Conservation (phyloP, 2,329 filamentous ascomycete genomes). For the Xylariaceae sp. region DNA sequence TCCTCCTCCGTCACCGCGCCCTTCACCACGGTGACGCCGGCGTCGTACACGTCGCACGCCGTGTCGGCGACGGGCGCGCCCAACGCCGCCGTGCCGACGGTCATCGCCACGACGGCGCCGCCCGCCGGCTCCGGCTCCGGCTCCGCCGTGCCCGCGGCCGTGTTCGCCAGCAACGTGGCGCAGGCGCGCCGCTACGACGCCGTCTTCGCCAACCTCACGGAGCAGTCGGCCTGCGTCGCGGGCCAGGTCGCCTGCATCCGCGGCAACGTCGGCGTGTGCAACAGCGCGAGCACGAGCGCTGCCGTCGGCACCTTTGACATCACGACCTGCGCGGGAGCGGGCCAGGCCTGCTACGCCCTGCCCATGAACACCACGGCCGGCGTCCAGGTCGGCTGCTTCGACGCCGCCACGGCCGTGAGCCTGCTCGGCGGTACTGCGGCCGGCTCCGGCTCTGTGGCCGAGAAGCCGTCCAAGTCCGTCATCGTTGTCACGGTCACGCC, state of each 20-base stretch:
- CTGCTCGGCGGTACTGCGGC: constrained; percentile 30
- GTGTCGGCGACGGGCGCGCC: constrained; percentile 29
- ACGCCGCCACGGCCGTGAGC: constrained; percentile 30
- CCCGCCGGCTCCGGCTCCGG: constrained; percentile 31
- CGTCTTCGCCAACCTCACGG: constrained; percentile 36
- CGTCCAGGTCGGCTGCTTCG: constrained; percentile 41
- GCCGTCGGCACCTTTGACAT: constrained; percentile 34
- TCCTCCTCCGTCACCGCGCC: constrained; percentile 1
- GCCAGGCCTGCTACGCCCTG: constrained; percentile 36
- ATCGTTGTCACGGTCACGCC: constrained; percentile 18
- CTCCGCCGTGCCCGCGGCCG: constrained; percentile 33
- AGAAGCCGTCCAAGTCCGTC: constrained; percentile 4
- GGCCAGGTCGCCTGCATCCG: constrained; percentile 46
- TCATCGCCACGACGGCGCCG: constrained; percentile 25
- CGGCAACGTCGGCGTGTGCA: constrained; percentile 41
- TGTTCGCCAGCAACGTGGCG: constrained; percentile 38
- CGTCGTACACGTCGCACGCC: constrained; percentile 13
- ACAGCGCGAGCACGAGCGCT: too few relatives aligned
- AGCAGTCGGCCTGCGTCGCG: constrained; percentile 36
- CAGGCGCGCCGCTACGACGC: constrained; percentile 39
- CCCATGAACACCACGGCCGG: constrained; percentile 43
- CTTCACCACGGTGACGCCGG: constrained; percentile 9
- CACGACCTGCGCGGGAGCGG: constrained; percentile 21
- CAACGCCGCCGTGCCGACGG: constrained; percentile 34
- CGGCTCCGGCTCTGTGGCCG: constrained; percentile 4